These are phyloP conservation scores for Beauveria rudraprayagi DNA, from an alignment of 2,329 filamentous ascomycete species.

Conservation along the genomic window DNA sequence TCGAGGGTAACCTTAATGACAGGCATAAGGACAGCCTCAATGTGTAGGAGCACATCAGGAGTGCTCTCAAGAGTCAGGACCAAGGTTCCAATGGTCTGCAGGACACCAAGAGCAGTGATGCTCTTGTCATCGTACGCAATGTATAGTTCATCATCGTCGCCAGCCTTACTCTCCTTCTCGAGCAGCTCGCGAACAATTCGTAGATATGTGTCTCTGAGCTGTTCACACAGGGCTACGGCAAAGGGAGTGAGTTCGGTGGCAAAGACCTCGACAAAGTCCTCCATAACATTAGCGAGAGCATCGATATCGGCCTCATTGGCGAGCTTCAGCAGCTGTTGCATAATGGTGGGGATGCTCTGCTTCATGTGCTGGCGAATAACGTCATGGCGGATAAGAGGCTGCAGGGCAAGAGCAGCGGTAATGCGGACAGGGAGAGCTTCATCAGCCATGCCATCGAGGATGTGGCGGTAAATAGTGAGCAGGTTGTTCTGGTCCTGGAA, in stretches of 20 bases:
- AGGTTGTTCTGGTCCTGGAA: slow-evolving; percentile 97
- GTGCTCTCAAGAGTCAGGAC: slow-evolving; percentile 96
- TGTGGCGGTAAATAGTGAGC: slow-evolving; percentile 91
- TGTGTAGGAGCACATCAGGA: slow-evolving; percentile 85
- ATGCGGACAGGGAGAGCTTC: slow-evolving; percentile 88
- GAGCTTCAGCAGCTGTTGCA: slow-evolving; percentile 95
- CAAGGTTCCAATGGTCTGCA: slow-evolving; percentile 95
- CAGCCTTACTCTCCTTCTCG: slow-evolving; percentile 73
- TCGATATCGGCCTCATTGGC: slow-evolving; percentile 98
- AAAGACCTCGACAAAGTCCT: slow-evolving; percentile 98
- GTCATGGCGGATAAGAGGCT: slow-evolving; percentile 92
- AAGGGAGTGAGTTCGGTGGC: slow-evolving; percentile 95
- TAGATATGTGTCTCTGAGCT: slow-evolving; percentile 91
- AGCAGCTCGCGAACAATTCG: slow-evolving; percentile 87
- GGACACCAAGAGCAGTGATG: slow-evolving; percentile 88
- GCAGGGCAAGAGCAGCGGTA: slow-evolving; percentile 85
- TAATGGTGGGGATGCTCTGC: slow-evolving; percentile 95
- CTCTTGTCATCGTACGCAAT: slow-evolving; percentile 98
- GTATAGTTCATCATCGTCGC: slow-evolving; percentile 68
- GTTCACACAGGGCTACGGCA: slow-evolving; percentile 89
- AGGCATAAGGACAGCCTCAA: slow-evolving; percentile 94
- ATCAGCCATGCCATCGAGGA: slow-evolving; percentile 94
- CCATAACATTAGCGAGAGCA: slow-evolving; percentile 96
- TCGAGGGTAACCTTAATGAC: slow-evolving; percentile 93
- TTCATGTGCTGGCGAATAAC: slow-evolving; percentile 94